Base-by-base conservation (phyloP, 108 stramenopile species). In the Epipyxis sp. region DNA sequence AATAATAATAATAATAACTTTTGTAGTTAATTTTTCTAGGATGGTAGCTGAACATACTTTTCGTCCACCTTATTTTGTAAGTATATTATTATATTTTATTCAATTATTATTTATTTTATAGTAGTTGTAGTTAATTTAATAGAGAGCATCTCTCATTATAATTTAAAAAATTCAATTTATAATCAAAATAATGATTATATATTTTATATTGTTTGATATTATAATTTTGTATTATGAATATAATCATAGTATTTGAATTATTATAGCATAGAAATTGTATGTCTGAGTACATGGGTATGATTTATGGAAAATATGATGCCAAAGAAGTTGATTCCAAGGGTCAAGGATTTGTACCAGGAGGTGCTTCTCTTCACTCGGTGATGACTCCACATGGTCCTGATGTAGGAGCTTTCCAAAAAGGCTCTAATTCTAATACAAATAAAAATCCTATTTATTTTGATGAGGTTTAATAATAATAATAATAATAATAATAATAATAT, bases 311-410 rank as follows among this genome's bases (percentile, higher is more conserved):
- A 6, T 74, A 74, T 32, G 71, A 74, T 42, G 46, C 13, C 13
- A 80, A 87, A 67, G 93, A 94, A 72, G 95, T 93, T 83, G n/a
- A n/a, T n/a, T 93, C 93, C 62, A 92, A 92, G 61, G 84, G 78
- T 50, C 76, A 81, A 10, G 92, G 93, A 10, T 94, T 94, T 79
- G 81, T 82, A 10, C 89, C 94, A 3, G 95, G 95, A 1, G 94
- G 95, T 42, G 85, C 90, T 34, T 88, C 88, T 37, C 79, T 94
- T 59, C 95, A 94, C 83, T 84, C 87, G 6, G 87, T 86, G 69
- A 93, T 94, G 93, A 90, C 93, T 6, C 90, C 92, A 1, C 95
- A 96, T 79, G 95, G 95, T 0, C 95, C 95, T 0, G 94, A 96
- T 88, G 65, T 88, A 0, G 79, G 59, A 16, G 87, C 91, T 29